phyloP scores from a whole-genome alignment of 208 protist genomes.

The Naegleria fowleri region DNA sequence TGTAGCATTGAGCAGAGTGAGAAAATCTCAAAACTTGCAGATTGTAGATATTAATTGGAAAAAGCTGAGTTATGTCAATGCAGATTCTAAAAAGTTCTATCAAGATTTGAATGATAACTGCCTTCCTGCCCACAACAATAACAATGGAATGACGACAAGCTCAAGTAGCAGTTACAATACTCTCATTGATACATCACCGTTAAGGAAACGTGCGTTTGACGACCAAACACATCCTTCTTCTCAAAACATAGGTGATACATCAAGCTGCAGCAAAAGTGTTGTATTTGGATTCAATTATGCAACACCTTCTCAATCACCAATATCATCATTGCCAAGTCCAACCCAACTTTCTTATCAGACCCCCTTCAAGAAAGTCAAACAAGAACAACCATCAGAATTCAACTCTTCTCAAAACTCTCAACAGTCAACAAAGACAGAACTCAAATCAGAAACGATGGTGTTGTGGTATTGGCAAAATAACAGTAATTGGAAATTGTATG shows the following conservation, averaged over 20 bases:
- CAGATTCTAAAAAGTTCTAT: not conserved
- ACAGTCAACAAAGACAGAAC: not conserved
- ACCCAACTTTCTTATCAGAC: not conserved
- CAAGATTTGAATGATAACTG: not conserved
- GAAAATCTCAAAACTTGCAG: not conserved
- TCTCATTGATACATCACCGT: not conserved
- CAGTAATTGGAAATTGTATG: not conserved
- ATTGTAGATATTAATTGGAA: not conserved
- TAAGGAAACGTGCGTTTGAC: not conserved
- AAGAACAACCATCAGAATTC: too few species aligned
- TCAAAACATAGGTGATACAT: not conserved
- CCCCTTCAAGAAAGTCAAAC: too few species aligned
- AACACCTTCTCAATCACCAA: not conserved
- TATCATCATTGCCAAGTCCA: not conserved
- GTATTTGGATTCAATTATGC: not conserved
- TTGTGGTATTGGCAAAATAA: not conserved
- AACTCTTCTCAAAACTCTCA: too few species aligned
- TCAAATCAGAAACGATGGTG: not conserved
- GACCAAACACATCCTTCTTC: not conserved
- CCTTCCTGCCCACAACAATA: too few species aligned
- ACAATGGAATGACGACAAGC: not conserved
- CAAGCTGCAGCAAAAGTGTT: not conserved
- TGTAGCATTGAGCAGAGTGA: constrained; percentile 47
- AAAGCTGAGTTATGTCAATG: not conserved
- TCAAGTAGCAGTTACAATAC: not conserved